phyloP scores from a whole-genome alignment of 257 asterid species.

The Primulina eburnea region DNA sequence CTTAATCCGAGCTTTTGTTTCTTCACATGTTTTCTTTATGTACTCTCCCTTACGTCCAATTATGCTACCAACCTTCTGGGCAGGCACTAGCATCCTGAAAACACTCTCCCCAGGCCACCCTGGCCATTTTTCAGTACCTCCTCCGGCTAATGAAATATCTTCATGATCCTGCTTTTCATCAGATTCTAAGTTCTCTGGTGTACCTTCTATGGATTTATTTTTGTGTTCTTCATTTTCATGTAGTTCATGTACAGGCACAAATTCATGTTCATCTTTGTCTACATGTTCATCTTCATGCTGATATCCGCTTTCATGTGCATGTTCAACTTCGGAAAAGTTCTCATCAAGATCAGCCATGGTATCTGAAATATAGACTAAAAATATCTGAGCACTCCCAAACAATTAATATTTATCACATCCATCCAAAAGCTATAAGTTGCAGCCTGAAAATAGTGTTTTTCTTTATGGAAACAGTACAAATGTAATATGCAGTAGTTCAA shows the following conservation, averaged over 20 bases:
- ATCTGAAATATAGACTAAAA: conserved; percentile 24
- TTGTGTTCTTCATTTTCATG: conserved; percentile 6
- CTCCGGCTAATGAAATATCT: conserved; percentile 44
- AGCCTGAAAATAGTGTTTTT: background rate
- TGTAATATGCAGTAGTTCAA: conserved; percentile 4
- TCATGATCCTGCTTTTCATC: conserved; percentile 47
- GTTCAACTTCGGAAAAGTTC: conserved; percentile 29
- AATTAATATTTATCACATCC: background rate
- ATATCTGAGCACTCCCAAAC: conserved; percentile 7
- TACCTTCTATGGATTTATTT: conserved; percentile 27
- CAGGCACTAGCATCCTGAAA: conserved; percentile 88
- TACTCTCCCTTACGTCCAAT: conserved; percentile 98
- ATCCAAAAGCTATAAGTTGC: conserved; percentile 15
- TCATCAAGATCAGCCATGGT: conserved; percentile 59
- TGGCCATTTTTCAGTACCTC: conserved; percentile 81
- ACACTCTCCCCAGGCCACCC: conserved; percentile 99
- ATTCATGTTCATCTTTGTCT: conserved; percentile 20
- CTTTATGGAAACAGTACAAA: conserved; percentile 1
- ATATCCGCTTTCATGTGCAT: conserved; percentile 31
- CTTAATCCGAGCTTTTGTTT: conserved; percentile 92
- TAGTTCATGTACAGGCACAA: conserved; percentile 17
- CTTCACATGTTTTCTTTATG: conserved; percentile 91
- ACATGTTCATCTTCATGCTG: conserved; percentile 18
- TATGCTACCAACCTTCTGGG: conserved; percentile 95
- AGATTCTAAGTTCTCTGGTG: conserved; percentile 36